Percentiles rank a stretch among this genome's conserved stretches.
These are phyloP conservation scores for Rheum nobile DNA, from an alignment of 148 eudicot species.

Conservation along the genomic window DNA sequence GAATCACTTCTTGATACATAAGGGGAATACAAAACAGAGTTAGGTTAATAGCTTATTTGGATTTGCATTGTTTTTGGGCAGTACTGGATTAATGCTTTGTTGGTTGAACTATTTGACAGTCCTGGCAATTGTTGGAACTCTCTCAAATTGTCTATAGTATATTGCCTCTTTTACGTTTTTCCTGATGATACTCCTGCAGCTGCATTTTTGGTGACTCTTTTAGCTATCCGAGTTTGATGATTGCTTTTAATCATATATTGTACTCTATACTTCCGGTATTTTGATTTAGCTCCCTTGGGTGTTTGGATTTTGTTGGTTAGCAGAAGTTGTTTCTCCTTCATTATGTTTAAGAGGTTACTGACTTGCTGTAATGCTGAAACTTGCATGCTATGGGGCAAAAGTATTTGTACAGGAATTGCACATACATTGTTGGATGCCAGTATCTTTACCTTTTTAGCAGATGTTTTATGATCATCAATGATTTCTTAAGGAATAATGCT, in stretches of 20 bases:
- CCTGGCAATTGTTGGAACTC: not conserved
- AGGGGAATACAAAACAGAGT: not conserved
- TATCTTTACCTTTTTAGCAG: not conserved
- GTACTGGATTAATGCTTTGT: not conserved
- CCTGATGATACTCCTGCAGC: not conserved
- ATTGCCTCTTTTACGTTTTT: not conserved
- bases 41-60: not conserved
- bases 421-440: not conserved
- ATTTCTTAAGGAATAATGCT: not conserved
- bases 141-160: not conserved
- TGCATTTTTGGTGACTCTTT: not conserved
- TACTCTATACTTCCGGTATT: not conserved
- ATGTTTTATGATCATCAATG: not conserved
- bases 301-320: not conserved
- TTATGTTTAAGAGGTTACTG: not conserved
- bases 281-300: not conserved
- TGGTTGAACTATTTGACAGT: not conserved
- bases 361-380: not conserved
- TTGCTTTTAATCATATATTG: not conserved
- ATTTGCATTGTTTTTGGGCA: not conserved
- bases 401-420: not conserved
- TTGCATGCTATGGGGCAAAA: not conserved
- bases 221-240: not conserved
- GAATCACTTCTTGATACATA: not conserved
- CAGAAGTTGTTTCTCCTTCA: not conserved